Evolutionary conservation across 805 yeast genomes (phyloP), one percentile per base, ranked within the genome.

Genomic region (Saccharomycopsis fibuligera): DNA sequence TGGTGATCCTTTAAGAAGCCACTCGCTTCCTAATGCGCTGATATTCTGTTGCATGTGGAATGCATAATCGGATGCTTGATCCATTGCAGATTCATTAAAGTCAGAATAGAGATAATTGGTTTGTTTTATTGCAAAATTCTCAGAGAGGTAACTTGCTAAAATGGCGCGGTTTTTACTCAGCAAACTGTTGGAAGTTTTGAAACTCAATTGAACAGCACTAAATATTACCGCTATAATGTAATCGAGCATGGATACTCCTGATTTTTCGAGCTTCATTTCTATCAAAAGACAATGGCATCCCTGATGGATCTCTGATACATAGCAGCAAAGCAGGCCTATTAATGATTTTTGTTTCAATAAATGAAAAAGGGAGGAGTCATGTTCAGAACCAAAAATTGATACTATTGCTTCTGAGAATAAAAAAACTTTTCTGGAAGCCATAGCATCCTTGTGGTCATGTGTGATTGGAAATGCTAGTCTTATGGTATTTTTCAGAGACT

Each of bases 391-490:
- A n/a, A n/a, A n/a, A n/a, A n/a, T n/a, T n/a, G n/a, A n/a, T n/a
- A n/a, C n/a, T n/a, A n/a, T n/a, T n/a, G n/a, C n/a, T n/a, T 27
- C 66, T 62, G 40, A 65, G 69, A 8, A 70, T 58, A 8, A 47
- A 36, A 1, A 62, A 12, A 22, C 67, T 65, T 35, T 50, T 58
- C 4, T 51, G 9, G 35, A 30, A 12, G 19, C 25, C 9, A 39
- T 40, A 14, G 22, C 14, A 27, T 44, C 35, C 12, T n/a, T 16
- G 19, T 17, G 22, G 24, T 44, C 27, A 37, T 33, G 36, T 16
- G 22, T 17, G 8, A 69, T 51, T 0, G 79, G 81, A 60, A 78
- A 81, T 17, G 69, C 45, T 3, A 81, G 44, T 48, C 86, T 65
- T 3, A 77, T 23, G 1, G 60, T 54, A 5, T 43, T 37, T 5